Base-by-base conservation (phyloP, 2,329 filamentous ascomycete genomes). In the Ophiostoma tasmaniense region DNA sequence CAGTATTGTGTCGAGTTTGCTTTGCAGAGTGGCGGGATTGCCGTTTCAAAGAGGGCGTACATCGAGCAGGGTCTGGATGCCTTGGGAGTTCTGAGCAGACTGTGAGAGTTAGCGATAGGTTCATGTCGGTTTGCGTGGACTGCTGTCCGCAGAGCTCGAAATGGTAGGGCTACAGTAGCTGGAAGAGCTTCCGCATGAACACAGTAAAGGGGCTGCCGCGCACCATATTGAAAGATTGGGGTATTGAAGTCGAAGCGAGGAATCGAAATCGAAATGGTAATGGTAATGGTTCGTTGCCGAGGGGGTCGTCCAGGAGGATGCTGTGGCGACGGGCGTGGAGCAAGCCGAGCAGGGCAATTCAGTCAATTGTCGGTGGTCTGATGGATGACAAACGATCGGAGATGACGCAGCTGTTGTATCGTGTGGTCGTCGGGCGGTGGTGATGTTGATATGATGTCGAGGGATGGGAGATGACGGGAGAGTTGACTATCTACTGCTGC, bases 51-150 rank as follows among this genome's bases (percentile, higher is more conserved):
- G 71, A 61, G n/a, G 71, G 78, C 90, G 76, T 90, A 99, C 95
- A 82, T 98, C 95, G 82, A 99, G 92, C 77, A 99, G 89, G 78
- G 94, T 98, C 83, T 98, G 94, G 79, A 99, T 99, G 81, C 95
- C 95, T 77, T 92, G 90, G 74, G 95, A 98, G 85, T 98, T 98
- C 83, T 98, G 95, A 78, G 94, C 95, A 79, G 95, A 95, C 94
- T 98, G 77, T 1, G 10, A 37, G 20, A 7, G 28, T 62, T 62
- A 62, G 59, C 59, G 17, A 3, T 11, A 2, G 50, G 8, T 30
- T 35, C 30, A 11, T 11, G 8, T 8, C 11, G 59, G 28, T 20
- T 62, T 13, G 52, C 52, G 25, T 28, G 33, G 33, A 25, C 8
- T 13, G 52, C 25, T 5, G 28, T 62, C 52, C 20, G 45, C 22